Percentiles rank a stretch among this genome's conserved stretches.
Conservation (phyloP, 1,139 yeast genomes). For the Trichomonascaceae sp. region DNA sequence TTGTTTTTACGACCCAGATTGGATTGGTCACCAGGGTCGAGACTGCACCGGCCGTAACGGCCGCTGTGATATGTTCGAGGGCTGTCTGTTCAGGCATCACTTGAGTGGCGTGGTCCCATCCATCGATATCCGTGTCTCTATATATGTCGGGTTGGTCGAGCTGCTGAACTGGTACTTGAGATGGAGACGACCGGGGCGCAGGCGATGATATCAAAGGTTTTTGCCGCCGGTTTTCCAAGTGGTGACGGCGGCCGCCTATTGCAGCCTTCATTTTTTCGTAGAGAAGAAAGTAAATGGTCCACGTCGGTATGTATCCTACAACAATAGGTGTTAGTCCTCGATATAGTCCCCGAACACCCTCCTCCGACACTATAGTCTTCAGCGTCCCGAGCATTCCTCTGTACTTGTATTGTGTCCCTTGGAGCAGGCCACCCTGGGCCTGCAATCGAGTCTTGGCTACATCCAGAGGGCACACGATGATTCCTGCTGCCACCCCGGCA, state of each 20-base stretch:
- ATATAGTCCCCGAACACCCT: slow-evolving; percentile 74
- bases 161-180: too few relatives aligned
- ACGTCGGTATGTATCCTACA: slow-evolving; percentile 89
- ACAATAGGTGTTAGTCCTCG: slow-evolving; percentile 86
- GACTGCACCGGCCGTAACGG: slow-evolving; percentile 79
- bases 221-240: neutral
- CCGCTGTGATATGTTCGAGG: slow-evolving; percentile 58
- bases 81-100: neutral
- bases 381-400: slow-evolving; percentile 51
- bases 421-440: slow-evolving; percentile 79
- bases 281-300: slow-evolving; percentile 90
- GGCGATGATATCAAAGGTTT: too few relatives aligned
- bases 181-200: too few relatives aligned
- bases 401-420: slow-evolving; percentile 34
- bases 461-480: slow-evolving; percentile 86
- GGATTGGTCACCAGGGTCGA: slow-evolving; percentile 89
- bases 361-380: slow-evolving; percentile 51
- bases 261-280: slow-evolving; percentile 61
- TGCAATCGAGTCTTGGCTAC: slow-evolving; percentile 90
- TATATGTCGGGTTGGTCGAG: slow-evolving; percentile 1
- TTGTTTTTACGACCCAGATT: slow-evolving; percentile 92
- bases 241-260: slow-evolving; percentile 9
- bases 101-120: slow-evolving; percentile 35
- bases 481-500: slow-evolving; percentile 84
- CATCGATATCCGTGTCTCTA: too few relatives aligned